Evolutionary conservation across 148 eudicot genomes (phyloP).

Genomic region (Cornus suecica): DNA sequence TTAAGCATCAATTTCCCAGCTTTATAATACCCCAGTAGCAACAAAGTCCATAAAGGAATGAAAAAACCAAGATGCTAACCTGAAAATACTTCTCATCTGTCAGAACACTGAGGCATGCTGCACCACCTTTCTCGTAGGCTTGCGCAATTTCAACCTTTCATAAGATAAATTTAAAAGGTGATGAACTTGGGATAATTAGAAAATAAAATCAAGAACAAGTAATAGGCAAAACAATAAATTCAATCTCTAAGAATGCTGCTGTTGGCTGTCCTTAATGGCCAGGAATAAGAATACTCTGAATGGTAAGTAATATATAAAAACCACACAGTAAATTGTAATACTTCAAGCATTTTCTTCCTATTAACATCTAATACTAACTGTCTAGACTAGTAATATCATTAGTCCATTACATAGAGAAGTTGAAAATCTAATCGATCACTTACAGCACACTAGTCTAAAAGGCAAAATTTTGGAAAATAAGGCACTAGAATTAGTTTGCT

Average conservation of each 20-base stretch:
- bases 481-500: neutral
- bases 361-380: neutral
- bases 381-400: neutral
- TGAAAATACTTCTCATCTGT: slow-evolving; percentile 89
- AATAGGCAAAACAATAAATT: neutral
- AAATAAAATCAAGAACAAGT: neutral
- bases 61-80: slow-evolving; percentile 32
- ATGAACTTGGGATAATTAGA: neutral
- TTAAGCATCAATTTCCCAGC: slow-evolving; percentile 1
- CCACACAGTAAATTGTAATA: neutral
- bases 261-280: neutral
- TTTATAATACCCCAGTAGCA: neutral
- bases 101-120: slow-evolving; percentile 94
- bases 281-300: neutral
- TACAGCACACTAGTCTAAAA: neutral
- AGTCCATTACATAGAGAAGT: neutral
- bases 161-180: neutral
- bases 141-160: slow-evolving; percentile 81
- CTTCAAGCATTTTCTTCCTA: too few species aligned
- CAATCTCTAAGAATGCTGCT: neutral
- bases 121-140: slow-evolving; percentile 98
- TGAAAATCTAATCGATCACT: neutral
- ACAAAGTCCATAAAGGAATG: neutral
- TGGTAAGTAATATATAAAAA: neutral
- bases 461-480: neutral